Evolutionary conservation across 345 rosid species (phyloP), one percentile per base, ranked within the genome.

Genomic region (Lagerstroemia speciosa): DNA sequence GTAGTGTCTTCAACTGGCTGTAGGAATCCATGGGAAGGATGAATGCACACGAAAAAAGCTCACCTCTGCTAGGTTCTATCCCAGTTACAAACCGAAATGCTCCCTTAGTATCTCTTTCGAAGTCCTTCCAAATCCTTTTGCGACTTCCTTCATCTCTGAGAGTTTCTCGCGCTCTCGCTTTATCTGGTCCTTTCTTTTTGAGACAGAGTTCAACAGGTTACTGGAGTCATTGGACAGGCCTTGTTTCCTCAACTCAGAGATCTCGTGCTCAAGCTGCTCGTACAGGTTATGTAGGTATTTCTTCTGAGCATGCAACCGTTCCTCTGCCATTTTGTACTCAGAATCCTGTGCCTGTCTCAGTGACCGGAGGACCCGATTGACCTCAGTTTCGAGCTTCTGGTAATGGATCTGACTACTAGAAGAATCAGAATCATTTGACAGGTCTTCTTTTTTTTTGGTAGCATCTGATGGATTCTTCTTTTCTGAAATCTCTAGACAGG

Each of bases 311-410:
- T 68, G 62, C 64, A 91, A 89, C 67, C 37, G 77, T 69, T 76
- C 86, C 82, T 89, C 90, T n/a, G 96, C 96, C 64, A 83, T 69
- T 71, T 72, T 81, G 78, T 77, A 91, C 75, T 91, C 94, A 14
- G 55, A 68, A 68, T 84, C 87, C 74, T 90, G 94, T 50, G 94
- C 75, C 66, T 74, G 76, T 64, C 67, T 78, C 71, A 93, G 78
- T 41, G 79, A 72, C 67, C 66, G 82, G 10, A 93, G 94, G 66
- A 82, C 86, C 71, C 75, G 73, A 32, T 77, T 68, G 71, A 93
- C 78, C 78, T 89, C 90, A 69, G 80, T 71, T 19, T 85, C 96
- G 26, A 86, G 82, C 77, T 85, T 86, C 46, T 77, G 82, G 75
- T 73, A 74, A 73, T 81, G 88, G 32, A 76, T 80, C n/a, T 62